Evolutionary conservation across 1,284 basidiomycete genomes (phyloP).

Genomic region (Tetrapyrgos nigripes): DNA sequence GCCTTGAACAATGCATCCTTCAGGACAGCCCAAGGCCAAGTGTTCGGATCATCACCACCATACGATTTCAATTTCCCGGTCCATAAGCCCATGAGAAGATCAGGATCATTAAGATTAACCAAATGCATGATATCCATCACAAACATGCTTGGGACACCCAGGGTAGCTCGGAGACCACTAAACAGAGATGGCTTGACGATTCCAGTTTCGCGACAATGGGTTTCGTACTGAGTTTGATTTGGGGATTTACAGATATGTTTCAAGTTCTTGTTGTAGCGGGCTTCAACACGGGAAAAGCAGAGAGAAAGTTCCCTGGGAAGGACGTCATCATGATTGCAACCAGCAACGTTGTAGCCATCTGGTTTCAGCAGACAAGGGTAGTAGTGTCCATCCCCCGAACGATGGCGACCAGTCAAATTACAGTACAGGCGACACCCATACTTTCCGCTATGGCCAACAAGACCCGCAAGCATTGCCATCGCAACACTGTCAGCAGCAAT

Average conservation of each 20-base stretch:
- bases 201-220: slow-evolving; percentile 21
- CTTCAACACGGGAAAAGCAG: background rate
- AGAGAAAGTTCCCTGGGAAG: slow-evolving; percentile 2
- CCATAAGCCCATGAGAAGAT: slow-evolving; percentile 38
- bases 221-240: slow-evolving; percentile 18
- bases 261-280: slow-evolving; percentile 12
- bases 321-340: slow-evolving; percentile 29
- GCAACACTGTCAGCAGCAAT: slow-evolving; percentile 33
- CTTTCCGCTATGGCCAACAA: slow-evolving; percentile 28
- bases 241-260: slow-evolving; percentile 1
- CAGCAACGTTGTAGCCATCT: slow-evolving; percentile 22
- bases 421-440: slow-evolving; percentile 23
- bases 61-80: slow-evolving; percentile 23
- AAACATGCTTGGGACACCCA: slow-evolving; percentile 28
- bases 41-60: slow-evolving; percentile 9
- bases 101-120: slow-evolving; percentile 29
- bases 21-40: slow-evolving; percentile 36
- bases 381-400: slow-evolving; percentile 21
- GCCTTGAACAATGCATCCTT: slow-evolving; percentile 17
- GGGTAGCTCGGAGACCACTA: slow-evolving; percentile 14
- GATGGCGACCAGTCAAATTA: slow-evolving; percentile 20
- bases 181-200: slow-evolving; percentile 24
- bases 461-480: slow-evolving; percentile 25
- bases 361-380: slow-evolving; percentile 30
- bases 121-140: slow-evolving; percentile 40